Evolutionary conservation across 2,329 filamentous ascomycete genomes (phyloP).

Genomic region (Monosporascus sp.): DNA sequence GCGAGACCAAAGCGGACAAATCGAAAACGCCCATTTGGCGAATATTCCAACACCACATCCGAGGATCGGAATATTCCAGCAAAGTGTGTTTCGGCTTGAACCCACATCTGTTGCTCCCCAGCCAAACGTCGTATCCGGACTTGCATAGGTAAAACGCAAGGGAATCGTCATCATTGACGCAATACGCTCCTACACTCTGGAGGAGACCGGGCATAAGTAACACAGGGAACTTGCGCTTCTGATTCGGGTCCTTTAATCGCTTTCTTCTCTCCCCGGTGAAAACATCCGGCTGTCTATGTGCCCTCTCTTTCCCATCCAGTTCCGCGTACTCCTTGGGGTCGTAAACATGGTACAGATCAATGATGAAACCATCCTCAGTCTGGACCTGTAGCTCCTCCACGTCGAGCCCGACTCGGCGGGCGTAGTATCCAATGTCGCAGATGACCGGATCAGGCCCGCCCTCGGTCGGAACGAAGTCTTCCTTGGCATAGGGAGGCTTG

Average conservation of each 20-base stretch:
- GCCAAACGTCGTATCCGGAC: conserved; percentile 89
- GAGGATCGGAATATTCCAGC: conserved; percentile 69
- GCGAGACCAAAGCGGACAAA: conserved; percentile 72
- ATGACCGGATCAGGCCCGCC: conserved; percentile 74
- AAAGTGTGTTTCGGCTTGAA: conserved; percentile 72
- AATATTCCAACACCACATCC: conserved; percentile 98
- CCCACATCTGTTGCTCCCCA: conserved; percentile 90
- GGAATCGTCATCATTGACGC: conserved; percentile 82
- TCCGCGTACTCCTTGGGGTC: conserved; percentile 70
- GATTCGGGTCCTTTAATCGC: conserved; percentile 30
- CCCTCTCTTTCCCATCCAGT: conserved; percentile 42
- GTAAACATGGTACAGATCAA: conserved; percentile 85
- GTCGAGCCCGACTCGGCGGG: conserved; percentile 79
- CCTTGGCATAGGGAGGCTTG: conserved; percentile 34
- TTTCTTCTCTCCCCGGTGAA: conserved; percentile 46
- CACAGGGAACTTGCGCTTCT: conserved; percentile 69
- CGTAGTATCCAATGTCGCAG: conserved; percentile 81
- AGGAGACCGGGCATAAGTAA: conserved; percentile 84
- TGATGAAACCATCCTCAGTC: conserved; percentile 90
- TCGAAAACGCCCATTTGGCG: conserved; percentile 90
- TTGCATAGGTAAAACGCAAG: conserved; percentile 91
- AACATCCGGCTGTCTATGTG: conserved; percentile 54
- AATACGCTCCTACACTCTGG: conserved; percentile 84
- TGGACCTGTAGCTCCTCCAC: conserved; percentile 79
- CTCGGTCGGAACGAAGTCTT: conserved; percentile 69